Conservation (phyloP, 2,329 filamentous ascomycete species). For the Aspergillus transmontanensis region DNA sequence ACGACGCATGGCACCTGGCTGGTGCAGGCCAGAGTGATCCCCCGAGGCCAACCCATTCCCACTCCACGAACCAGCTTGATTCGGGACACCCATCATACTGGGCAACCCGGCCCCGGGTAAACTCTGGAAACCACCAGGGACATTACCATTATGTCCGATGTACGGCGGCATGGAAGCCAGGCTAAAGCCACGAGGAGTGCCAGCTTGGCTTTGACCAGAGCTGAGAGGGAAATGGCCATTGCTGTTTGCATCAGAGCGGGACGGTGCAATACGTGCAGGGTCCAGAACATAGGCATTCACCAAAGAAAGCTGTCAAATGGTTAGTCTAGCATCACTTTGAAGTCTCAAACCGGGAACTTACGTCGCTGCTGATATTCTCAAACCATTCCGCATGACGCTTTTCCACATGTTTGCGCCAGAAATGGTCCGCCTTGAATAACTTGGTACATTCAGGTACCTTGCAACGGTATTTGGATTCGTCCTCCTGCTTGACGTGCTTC, state of each 20-base stretch:
- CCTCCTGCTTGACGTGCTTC: slow-evolving; percentile 94
- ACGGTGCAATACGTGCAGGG: slow-evolving; percentile 90
- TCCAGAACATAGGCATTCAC: slow-evolving; percentile 95
- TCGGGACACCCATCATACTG: slow-evolving; percentile 35
- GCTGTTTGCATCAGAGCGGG: slow-evolving; percentile 88
- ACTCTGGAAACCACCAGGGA: slow-evolving; percentile 37
- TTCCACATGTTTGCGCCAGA: slow-evolving; percentile 97
- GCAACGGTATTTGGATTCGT: slow-evolving; percentile 95
- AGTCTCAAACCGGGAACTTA: slow-evolving; percentile 50
- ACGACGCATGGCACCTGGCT: slow-evolving; percentile 68
- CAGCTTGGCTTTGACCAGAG: slow-evolving; percentile 73
- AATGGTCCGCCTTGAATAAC: slow-evolving; percentile 94
- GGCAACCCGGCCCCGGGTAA: slow-evolving; percentile 33
- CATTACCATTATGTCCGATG: slow-evolving; percentile 46
- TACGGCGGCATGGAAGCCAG: slow-evolving; percentile 72
- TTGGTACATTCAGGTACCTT: slow-evolving; percentile 96
- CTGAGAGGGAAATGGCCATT: slow-evolving; percentile 91
- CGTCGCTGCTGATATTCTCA: slow-evolving; percentile 77
- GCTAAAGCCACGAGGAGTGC: slow-evolving; percentile 91
- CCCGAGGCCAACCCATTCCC: slow-evolving; percentile 38
- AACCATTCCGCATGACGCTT: slow-evolving; percentile 92
- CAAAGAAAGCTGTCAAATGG: slow-evolving; percentile 68
- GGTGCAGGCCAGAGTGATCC: slow-evolving; percentile 49
- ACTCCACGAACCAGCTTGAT: slow-evolving; percentile 29
- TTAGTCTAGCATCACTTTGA: slow-evolving; percentile 33